Evolutionary conservation across 768 basidiomycete genomes (phyloP).

Genomic region (Russula earlei): DNA sequence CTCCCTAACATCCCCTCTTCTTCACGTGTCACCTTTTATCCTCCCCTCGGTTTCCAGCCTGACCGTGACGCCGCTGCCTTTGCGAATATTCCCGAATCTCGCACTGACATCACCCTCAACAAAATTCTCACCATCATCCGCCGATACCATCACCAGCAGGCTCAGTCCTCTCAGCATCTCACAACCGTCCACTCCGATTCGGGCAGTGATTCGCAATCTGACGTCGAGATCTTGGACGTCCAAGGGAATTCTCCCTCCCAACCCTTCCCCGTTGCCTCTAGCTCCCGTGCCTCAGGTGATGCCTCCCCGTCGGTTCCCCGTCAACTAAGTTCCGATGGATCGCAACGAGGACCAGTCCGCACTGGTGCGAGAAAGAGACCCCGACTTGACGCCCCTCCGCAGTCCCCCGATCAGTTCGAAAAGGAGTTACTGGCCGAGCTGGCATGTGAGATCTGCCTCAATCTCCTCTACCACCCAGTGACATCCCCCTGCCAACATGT

Average conservation of each 20-base stretch:
- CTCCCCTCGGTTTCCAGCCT: conserved; percentile 25
- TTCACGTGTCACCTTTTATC: conserved; percentile 28
- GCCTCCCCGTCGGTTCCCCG: conserved; percentile 20
- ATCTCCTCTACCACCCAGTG: conserved; percentile 72
- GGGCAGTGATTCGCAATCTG: conserved; percentile 21
- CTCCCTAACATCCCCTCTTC: conserved; percentile 35
- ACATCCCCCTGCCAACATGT: conserved; percentile 96
- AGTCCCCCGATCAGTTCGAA: conserved; percentile 36
- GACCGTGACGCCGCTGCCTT: conserved; percentile 11
- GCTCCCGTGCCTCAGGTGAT: conserved; percentile 34
- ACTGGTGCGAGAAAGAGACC: conserved; percentile 24
- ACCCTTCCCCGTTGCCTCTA: conserved; percentile 24
- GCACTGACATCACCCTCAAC: conserved; percentile 48
- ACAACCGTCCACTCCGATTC: conserved; percentile 23
- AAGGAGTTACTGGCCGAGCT: conserved; percentile 62
- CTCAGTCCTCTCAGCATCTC: conserved; percentile 1
- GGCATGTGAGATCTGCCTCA: conserved; percentile 87
- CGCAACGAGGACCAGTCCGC: conserved; percentile 20
- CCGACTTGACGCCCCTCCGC: conserved; percentile 22
- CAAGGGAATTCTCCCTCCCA: conserved; percentile 13
- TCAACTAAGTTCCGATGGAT: conserved; percentile 5
- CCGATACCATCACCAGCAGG: conserved; percentile 18
- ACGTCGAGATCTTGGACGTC: conserved; percentile 25
- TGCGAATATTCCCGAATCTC: conserved; percentile 16
- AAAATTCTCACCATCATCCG: conserved; percentile 41